Base-by-base conservation (phyloP, 2,329 filamentous ascomycete genomes). In the Xylaria polymorpha region DNA sequence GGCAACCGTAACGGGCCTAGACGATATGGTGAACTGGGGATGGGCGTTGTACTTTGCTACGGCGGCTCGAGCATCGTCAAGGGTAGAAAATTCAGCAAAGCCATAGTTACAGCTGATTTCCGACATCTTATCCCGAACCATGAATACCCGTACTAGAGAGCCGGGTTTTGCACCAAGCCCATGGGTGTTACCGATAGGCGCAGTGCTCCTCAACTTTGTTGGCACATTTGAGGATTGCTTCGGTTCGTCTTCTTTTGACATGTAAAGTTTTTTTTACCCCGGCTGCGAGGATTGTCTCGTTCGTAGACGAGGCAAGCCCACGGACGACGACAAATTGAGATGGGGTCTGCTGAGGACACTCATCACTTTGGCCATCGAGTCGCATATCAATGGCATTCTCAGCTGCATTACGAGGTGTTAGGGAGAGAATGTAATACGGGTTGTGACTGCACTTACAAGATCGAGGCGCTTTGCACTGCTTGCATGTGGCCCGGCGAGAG, bases 31-130 rank as follows among this genome's bases (percentile, higher is more conserved):
- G 75, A 95, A 95, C 59, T 90, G 91, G 12, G 92, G 88, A 35
- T 90, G 88, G 41, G 90, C 90, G 46, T 88, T 88, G 74, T 91
- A 91, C 73, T 93, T 93, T 25, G 86, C 85, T 76, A 94, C 82
- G 4, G 93, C 93, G 25, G 90, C 91, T 78, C 90, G 86, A 1
- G 93, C 92, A 78, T 96, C 92, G 77, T 92, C 89, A 20, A 93
- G 83, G 0, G 88, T 91, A 74, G 88, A 90, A 77, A 94, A 97
- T 79, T 97, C 93, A 0, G 90, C 93, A 79, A 97, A 97, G 0
- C 93, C 93, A 74, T 93, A 97, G 73, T 90, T 88, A 85, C 92
- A 92, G 61, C 91, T 93, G 69, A 92, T 90, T 64, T 93, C 87
- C 4, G 86, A 91, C 69, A 84, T 85, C 53, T 90, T 86, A 76